A percentile compares a stretch with the other conserved stretches of the same genome.
phyloP scores from a whole-genome alignment of 164 flowering plant genomes.

The Sextonia rubra region DNA sequence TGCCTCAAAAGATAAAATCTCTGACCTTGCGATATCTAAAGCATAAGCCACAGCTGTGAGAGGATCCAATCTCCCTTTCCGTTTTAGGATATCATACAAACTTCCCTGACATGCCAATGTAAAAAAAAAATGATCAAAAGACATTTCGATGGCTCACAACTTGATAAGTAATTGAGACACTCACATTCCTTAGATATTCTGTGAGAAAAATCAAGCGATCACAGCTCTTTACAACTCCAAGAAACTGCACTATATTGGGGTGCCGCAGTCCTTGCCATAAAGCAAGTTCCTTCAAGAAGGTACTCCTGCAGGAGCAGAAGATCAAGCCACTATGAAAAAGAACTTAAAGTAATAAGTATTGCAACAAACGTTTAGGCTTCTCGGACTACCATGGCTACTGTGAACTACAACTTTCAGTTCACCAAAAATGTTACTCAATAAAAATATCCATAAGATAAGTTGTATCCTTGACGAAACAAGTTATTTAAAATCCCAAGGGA shows the following conservation, averaged over 20 bases:
- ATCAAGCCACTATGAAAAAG: neutral
- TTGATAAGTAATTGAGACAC: slow-evolving; percentile 3
- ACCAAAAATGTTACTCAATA: neutral
- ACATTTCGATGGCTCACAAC: neutral
- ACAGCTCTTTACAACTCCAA: slow-evolving; percentile 49
- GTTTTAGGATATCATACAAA: slow-evolving; percentile 47
- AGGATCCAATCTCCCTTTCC: slow-evolving; percentile 49
- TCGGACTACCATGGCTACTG: neutral
- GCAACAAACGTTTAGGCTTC: neutral
- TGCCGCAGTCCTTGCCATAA: slow-evolving; percentile 62
- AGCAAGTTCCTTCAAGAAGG: slow-evolving; percentile 48
- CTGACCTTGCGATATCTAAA: slow-evolving; percentile 61
- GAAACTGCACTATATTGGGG: slow-evolving; percentile 70
- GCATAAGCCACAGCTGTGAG: slow-evolving; percentile 50
- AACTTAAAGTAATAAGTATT: too few relatives aligned
- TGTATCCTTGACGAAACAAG: neutral
- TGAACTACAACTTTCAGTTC: neutral
- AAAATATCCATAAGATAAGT: neutral
- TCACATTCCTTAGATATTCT: slow-evolving; percentile 56
- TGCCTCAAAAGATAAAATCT: neutral
- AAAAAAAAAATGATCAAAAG: slow-evolving; percentile 5
- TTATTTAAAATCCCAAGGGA: neutral
- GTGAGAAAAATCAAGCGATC: slow-evolving; percentile 55
- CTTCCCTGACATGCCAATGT: slow-evolving; percentile 38
- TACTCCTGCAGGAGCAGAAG: slow-evolving; percentile 23